Conservation (phyloP, 208 protist genomes). For the Wallacemonas sp. region DNA sequence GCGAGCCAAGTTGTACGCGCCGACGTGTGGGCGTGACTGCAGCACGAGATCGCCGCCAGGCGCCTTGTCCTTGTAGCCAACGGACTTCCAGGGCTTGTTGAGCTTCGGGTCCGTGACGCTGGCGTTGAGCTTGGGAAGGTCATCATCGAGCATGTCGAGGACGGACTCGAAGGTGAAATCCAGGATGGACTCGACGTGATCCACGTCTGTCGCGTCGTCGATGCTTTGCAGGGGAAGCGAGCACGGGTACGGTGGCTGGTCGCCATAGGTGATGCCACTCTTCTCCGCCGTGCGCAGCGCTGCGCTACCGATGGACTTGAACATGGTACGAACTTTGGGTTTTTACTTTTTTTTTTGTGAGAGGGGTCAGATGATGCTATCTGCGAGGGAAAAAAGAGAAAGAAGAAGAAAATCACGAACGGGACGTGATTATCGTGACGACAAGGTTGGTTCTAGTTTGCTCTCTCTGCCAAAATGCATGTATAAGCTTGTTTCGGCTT, state of each 20-base stretch:
- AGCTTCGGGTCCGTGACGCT: slow-evolving; percentile 28
- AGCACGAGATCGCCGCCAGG: slow-evolving; percentile 72
- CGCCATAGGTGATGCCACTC: slow-evolving; percentile 72
- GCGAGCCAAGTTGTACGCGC: slow-evolving; percentile 79
- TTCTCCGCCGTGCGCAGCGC: slow-evolving; percentile 78
- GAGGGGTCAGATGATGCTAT: too few relatives aligned
- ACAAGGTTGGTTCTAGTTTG: too few relatives aligned
- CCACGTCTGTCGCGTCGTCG: slow-evolving; percentile 38
- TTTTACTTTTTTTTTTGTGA: too few relatives aligned
- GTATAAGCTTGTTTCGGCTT: too few relatives aligned
- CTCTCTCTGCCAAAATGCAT: too few relatives aligned
- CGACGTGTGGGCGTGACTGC: slow-evolving; percentile 67
- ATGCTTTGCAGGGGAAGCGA: slow-evolving; percentile 64
- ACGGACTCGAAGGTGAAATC: slow-evolving; percentile 53
- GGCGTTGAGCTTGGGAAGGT: slow-evolving; percentile 47
- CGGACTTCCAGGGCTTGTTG: slow-evolving; percentile 39
- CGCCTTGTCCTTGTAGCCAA: slow-evolving; percentile 71
- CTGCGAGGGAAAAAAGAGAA: too few relatives aligned
- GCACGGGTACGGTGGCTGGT: slow-evolving; percentile 83
- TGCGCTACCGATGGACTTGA: slow-evolving; percentile 63
- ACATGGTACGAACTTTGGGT: too few relatives aligned
- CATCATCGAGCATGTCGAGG: slow-evolving; percentile 62
- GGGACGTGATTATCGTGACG: too few relatives aligned
- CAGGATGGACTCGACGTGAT: slow-evolving; percentile 51
- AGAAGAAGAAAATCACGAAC: too few relatives aligned